A percentile compares a stretch with the other conserved stretches of the same genome.
Evolutionary conservation across 257 asterid species (phyloP).

Genomic region (Fraxinus pennsylvanica): DNA sequence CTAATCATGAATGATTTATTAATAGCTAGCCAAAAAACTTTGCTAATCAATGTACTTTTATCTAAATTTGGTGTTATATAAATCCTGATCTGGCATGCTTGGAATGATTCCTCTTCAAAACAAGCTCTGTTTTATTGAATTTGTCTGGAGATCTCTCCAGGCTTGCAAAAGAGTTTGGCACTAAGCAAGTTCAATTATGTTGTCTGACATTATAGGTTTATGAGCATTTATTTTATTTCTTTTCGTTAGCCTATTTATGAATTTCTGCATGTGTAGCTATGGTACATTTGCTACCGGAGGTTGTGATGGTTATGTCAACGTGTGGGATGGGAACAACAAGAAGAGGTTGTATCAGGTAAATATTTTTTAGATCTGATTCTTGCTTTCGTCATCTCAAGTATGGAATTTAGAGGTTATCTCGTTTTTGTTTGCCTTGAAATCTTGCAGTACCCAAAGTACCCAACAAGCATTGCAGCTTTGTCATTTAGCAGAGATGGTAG

Average conservation of each 20-base stretch:
- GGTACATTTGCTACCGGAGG: conserved; percentile 97
- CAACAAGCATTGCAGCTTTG: conserved; percentile 77
- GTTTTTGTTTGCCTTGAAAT: conserved; percentile 22
- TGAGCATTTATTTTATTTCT: neutral
- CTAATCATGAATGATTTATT: neutral
- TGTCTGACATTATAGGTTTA: neutral
- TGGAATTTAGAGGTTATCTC: neutral
- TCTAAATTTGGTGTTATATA: too few species aligned
- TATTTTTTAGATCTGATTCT: conserved; percentile 8
- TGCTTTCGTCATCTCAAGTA: conserved; percentile 4
- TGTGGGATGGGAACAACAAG: conserved; percentile 98
- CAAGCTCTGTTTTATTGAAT: too few species aligned
- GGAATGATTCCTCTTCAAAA: too few species aligned
- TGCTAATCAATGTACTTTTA: neutral
- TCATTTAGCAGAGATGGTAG: conserved; percentile 93
- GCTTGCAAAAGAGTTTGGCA: too few species aligned
- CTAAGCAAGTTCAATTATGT: too few species aligned
- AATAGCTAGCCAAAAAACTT: neutral
- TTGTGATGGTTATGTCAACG: conserved; percentile 88
- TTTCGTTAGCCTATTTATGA: conserved; percentile 3
- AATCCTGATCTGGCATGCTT: too few species aligned
- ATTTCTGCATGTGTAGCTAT: conserved; percentile 46
- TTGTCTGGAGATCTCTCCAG: too few species aligned
- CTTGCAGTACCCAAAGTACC: conserved; percentile 78
- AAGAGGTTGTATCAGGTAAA: conserved; percentile 91